Base-by-base conservation (phyloP, 371 early-diverging fungal species). In the Catenaria anguillulae region DNA sequence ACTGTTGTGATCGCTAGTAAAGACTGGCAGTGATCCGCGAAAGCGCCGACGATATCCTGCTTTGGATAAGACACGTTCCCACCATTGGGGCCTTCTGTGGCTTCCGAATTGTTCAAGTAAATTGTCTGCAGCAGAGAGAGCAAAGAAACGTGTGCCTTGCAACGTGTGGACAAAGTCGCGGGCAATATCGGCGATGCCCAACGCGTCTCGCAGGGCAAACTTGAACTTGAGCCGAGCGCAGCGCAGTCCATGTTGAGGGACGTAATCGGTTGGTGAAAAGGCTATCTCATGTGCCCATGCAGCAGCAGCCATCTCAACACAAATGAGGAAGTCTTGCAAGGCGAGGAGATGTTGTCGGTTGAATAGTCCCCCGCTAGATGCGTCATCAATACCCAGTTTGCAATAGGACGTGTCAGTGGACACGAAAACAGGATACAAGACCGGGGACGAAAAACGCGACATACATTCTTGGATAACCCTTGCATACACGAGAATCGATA, bases 291-390 rank as follows among this genome's bases (percentile, higher is more conserved):
- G 93, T 23, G 84, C 87, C 43, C 85, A 69, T 4, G 93, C 85
- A 45, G 88, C 87, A 48, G 84, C 78, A 10, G 89, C 78, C 89
- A 91, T 89, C 73, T 95, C 96, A 42, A 95, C 70, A 62, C 94
- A 93, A 33, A 95, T 87, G 50, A 93, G 76, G 68, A 85, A 84
- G 77, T 92, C 93, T 67, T 95, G 94, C 58, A 92, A 74, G n/a
- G 87, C 88, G 84, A 81, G 24, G 93, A 89, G 8, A 87, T 81
- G 67, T 89, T 83, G 64, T 87, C 85, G 13, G 78, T 76, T 13
- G 80, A 66, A 58, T 79, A 73, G 4, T 66, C 60, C 24, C 69
- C 71, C 19, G 79, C 75, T 72, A 56, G 62, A 61, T n/a, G 23
- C 33, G 34, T 55, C 26, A 21, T 23, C 5, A 59, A 60, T 55